Evolutionary conservation across 2,329 filamentous ascomycete species (phyloP).

Genomic region (Diaporthe sp.): DNA sequence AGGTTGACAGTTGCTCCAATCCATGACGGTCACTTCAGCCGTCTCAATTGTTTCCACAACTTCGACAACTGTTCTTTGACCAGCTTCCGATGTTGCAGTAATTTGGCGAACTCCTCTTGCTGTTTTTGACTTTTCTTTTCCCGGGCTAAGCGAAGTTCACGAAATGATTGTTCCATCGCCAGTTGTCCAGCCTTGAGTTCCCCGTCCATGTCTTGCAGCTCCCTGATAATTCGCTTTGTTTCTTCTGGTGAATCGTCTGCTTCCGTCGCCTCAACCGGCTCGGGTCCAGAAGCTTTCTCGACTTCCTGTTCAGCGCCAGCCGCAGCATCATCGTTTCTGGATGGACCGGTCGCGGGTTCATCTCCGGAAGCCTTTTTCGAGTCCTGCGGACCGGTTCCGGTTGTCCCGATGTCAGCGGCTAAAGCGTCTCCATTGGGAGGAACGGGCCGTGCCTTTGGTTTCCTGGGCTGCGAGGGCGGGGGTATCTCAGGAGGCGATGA

Average conservation of each 20-base stretch:
- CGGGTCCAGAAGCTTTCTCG: neutral
- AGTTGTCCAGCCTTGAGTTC: neutral
- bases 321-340: neutral
- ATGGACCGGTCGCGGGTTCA: neutral
- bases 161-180: neutral
- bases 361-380: neutral
- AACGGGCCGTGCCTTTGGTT: neutral
- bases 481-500: neutral
- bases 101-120: accelerated
- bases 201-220: neutral
- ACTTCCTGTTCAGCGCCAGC: neutral
- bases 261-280: neutral
- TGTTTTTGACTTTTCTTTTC: neutral
- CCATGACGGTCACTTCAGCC: neutral
- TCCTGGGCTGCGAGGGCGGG: neutral
- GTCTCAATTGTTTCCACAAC: neutral
- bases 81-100: neutral
- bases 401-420: no score
- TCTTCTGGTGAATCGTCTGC: neutral
- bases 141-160: neutral
- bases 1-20: neutral
- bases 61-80: neutral
- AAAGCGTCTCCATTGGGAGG: neutral
- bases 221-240: accelerated
- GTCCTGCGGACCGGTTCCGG: neutral